Percentiles rank a stretch among this genome's conserved stretches.
These are phyloP conservation scores for Colletotrichum kahawae DNA, from an alignment of 2,329 filamentous ascomycete species.

Conservation along the genomic window DNA sequence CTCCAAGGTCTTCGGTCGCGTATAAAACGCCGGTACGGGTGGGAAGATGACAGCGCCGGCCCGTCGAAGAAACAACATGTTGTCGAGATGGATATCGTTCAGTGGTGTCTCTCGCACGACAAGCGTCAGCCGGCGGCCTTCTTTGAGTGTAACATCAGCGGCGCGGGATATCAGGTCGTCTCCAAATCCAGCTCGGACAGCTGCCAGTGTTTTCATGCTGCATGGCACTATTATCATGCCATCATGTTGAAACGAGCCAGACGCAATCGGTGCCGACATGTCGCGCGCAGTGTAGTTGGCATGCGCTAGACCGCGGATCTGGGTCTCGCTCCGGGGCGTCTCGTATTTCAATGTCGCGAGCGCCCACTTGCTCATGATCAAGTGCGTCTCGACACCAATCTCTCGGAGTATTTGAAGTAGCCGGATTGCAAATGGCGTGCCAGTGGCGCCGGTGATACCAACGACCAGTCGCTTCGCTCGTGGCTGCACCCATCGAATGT, in stretches of 20 bases:
- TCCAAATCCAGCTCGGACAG: conserved; percentile 43
- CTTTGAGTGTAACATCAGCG: conserved; percentile 52
- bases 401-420: conserved; percentile 42
- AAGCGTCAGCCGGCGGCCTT: conserved; percentile 42
- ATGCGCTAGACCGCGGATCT: neutral
- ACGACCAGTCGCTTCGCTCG: conserved; percentile 33
- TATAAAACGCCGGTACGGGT: conserved; percentile 50
- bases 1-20: conserved; percentile 38
- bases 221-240: conserved; percentile 55
- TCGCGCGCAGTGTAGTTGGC: conserved; percentile 40
- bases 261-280: conserved; percentile 47
- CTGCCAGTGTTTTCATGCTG: conserved; percentile 53
- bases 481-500: neutral
- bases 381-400: conserved; percentile 51
- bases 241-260: conserved; percentile 45
- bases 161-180: conserved; percentile 50
- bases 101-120: conserved; percentile 49
- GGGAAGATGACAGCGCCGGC: conserved; percentile 49
- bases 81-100: conserved; percentile 50
- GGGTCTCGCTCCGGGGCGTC: neutral
- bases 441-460: conserved; percentile 56
- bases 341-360: conserved; percentile 52
- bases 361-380: conserved; percentile 54
- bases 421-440: conserved; percentile 46
- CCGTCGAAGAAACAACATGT: conserved; percentile 44